These are phyloP conservation scores for Penicillium paxilli DNA, from an alignment of 495 filamentous ascomycete genomes.

Conservation along the genomic window DNA sequence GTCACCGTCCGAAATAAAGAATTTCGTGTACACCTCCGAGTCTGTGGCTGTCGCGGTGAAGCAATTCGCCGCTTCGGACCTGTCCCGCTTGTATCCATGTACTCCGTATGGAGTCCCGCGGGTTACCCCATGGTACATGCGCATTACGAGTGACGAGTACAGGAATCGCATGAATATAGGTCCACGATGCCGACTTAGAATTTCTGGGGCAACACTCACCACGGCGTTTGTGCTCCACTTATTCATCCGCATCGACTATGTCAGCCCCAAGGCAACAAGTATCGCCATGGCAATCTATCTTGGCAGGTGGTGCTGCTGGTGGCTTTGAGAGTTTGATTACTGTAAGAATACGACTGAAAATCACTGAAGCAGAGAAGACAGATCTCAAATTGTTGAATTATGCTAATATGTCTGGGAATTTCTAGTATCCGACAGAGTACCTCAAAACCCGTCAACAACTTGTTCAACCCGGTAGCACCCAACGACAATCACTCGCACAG, in stretches of 20 bases:
- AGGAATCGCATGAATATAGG: too few species aligned
- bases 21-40: not conserved
- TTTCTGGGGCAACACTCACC: not conserved
- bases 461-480: not conserved
- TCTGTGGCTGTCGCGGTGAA: not conserved
- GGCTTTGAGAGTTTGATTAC: slow-evolving; percentile 20
- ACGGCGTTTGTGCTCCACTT: not conserved
- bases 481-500: not conserved
- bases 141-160: too few species aligned
- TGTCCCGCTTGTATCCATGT: not conserved
- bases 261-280: not conserved
- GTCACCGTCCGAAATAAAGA: not conserved
- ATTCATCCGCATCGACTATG: not conserved
- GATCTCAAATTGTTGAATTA: not conserved
- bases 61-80: not conserved
- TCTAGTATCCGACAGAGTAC: slow-evolving; percentile 16
- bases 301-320: slow-evolving; percentile 20
- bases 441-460: slow-evolving; percentile 25
- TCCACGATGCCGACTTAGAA: not conserved
- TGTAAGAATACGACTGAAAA: not conserved
- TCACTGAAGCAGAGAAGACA: not conserved
- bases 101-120: too few species aligned
- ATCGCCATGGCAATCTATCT: slow-evolving; percentile 22
- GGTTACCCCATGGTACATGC: too few species aligned
- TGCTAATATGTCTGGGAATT: not conserved